Evolutionary conservation across 2,329 filamentous ascomycete genomes (phyloP).

Genomic region (Phialophora macrospora): DNA sequence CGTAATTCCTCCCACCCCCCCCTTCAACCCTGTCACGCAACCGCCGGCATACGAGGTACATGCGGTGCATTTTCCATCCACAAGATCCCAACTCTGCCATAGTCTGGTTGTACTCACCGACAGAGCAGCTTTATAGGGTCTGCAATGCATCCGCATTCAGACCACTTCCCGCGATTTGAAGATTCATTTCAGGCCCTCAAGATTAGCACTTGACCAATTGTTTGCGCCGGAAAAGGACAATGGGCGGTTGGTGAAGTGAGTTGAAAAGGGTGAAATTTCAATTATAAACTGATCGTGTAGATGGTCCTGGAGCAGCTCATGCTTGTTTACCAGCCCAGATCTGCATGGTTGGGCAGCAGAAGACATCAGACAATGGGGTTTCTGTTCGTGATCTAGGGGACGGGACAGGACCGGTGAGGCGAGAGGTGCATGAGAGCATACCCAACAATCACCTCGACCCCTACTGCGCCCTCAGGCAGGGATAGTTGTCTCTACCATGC

Average conservation of each 20-base stretch:
- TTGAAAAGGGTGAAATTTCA: not conserved
- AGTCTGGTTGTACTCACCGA: not conserved
- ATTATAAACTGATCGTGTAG: not conserved
- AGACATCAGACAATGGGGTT: not conserved
- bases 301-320: not conserved
- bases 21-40: not conserved
- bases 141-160: not conserved
- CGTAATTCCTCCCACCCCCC: not conserved
- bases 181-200: not conserved
- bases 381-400: not conserved
- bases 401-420: not conserved
- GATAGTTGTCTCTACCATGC: not conserved
- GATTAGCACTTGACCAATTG: not conserved
- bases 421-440: not conserved
- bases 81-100: not conserved
- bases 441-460: not conserved
- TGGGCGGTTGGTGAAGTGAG: not conserved
- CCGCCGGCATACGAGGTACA: not conserved
- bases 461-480: not conserved
- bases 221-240: not conserved
- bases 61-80: not conserved
- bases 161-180: not conserved
- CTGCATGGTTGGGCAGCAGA: constrained; percentile 2
- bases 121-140: not conserved
- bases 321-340: not conserved